These are phyloP conservation scores for Hirsutella thompsonii DNA, from an alignment of 2,329 filamentous ascomycete species.

Conservation along the genomic window DNA sequence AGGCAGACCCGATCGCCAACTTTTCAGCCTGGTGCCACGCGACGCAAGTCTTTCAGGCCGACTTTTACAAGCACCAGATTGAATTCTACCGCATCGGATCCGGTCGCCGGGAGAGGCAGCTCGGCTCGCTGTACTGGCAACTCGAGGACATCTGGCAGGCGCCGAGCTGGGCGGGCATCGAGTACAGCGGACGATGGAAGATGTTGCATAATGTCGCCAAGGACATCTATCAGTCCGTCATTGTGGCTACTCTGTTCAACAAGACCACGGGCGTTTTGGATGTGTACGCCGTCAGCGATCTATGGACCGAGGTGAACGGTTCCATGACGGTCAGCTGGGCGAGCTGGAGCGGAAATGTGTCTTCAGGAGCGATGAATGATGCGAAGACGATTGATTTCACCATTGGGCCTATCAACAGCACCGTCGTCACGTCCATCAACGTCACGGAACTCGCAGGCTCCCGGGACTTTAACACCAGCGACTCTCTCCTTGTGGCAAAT, in stretches of 20 bases:
- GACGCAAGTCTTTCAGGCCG: slow-evolving; percentile 52
- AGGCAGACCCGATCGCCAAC: slow-evolving; percentile 38
- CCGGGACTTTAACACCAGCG: not conserved
- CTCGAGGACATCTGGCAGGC: slow-evolving; percentile 53
- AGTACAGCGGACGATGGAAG: slow-evolving; percentile 52
- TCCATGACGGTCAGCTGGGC: slow-evolving; percentile 3
- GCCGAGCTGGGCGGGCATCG: slow-evolving; percentile 50
- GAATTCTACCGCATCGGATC: slow-evolving; percentile 48
- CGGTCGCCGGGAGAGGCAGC: slow-evolving; percentile 41
- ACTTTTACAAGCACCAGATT: slow-evolving; percentile 47
- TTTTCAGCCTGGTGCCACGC: slow-evolving; percentile 49
- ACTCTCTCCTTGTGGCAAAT: slow-evolving; percentile 2
- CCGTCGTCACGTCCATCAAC: slow-evolving; percentile 3
- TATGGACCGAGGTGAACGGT: not conserved
- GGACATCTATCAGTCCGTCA: slow-evolving; percentile 44
- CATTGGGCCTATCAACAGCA: slow-evolving; percentile 4
- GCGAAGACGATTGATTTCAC: slow-evolving; percentile 1
- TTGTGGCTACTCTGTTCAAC: slow-evolving; percentile 45
- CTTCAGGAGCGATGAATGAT: too few relatives aligned
- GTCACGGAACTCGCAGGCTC: not conserved
- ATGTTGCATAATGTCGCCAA: slow-evolving; percentile 44
- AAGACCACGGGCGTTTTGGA: slow-evolving; percentile 26
- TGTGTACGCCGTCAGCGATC: slow-evolving; percentile 19
- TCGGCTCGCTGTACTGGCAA: slow-evolving; percentile 52
- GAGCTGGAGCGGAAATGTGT: too few relatives aligned